These are phyloP conservation scores for Monotropa hypopitys DNA, from an alignment of 179 eudicot genomes.

Conservation along the genomic window DNA sequence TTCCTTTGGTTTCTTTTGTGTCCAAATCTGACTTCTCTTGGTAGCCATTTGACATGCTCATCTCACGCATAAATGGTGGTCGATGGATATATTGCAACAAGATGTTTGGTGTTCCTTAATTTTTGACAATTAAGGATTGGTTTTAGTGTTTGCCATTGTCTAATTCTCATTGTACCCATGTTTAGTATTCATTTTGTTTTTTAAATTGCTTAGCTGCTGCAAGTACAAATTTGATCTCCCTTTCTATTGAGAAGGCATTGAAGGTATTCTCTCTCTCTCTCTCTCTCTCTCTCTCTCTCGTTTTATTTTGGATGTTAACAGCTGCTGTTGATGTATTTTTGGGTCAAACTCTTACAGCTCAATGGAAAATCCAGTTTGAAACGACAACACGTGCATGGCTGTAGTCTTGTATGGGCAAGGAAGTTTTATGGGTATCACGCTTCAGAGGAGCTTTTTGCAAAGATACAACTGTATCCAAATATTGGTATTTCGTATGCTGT, in stretches of 20 bases:
- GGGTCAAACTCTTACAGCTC: conserved; percentile 33
- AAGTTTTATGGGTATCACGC: conserved; percentile 79
- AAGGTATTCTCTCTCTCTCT: conserved; percentile 39
- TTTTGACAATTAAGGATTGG: neutral
- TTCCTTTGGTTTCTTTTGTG: neutral
- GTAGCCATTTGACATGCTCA: neutral
- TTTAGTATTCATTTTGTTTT: neutral
- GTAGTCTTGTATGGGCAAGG: conserved; percentile 68
- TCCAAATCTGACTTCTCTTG: neutral
- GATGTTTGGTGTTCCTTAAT: neutral
- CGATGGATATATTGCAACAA: neutral
- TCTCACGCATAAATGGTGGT: neutral
- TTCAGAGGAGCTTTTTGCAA: conserved; percentile 70
- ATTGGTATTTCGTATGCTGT: neutral
- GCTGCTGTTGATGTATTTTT: conserved; percentile 8
- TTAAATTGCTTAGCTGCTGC: conserved; percentile 33
- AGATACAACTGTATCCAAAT: conserved; percentile 86
- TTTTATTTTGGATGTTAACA: neutral
- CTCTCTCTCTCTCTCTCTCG: neutral
- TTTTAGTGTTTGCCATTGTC: neutral
- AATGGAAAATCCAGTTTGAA: conserved; percentile 72
- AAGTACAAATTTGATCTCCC: conserved; percentile 35
- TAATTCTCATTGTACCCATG: neutral
- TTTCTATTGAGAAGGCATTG: conserved; percentile 70
- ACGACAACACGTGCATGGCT: conserved; percentile 90